Percentiles rank a stretch among this genome's conserved stretches.
These are phyloP conservation scores for Euphrasia confusa DNA, from an alignment of 257 asterid genomes.

Conservation along the genomic window DNA sequence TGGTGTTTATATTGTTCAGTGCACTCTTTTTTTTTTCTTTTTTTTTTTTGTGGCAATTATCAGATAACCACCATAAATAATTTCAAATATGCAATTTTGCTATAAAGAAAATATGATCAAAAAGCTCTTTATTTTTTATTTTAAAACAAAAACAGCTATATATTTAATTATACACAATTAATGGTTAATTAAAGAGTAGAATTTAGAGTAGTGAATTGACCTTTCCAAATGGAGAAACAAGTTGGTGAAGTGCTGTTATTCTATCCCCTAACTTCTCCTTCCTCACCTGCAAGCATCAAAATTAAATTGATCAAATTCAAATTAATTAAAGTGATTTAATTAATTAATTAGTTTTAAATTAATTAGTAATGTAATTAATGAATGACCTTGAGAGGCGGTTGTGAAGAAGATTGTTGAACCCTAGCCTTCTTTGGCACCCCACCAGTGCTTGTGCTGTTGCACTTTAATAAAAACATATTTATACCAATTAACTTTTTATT, in stretches of 20 bases:
- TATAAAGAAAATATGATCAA: constrained; percentile 12
- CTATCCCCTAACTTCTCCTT: constrained; percentile 94
- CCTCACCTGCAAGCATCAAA: constrained; percentile 56
- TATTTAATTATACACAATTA: neutral
- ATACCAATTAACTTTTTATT: neutral
- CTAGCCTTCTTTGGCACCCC: constrained; percentile 77
- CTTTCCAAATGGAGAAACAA: constrained; percentile 99
- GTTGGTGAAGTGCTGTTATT: constrained; percentile 90
- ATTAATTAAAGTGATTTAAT: neutral
- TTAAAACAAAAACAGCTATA: neutral
- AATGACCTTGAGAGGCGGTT: constrained; percentile 68
- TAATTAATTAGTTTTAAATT: neutral
- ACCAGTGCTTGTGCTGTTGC: constrained; percentile 57
- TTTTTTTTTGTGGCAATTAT: too few relatives aligned
- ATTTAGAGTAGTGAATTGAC: constrained; percentile 31
- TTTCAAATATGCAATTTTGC: constrained; percentile 11
- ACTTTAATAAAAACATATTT: constrained; percentile 27
- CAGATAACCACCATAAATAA: too few relatives aligned
- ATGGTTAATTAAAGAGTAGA: neutral
- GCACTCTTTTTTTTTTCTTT: too few relatives aligned
- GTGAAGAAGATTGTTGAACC: constrained; percentile 71
- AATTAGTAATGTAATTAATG: neutral
- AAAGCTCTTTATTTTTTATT: constrained; percentile 11
- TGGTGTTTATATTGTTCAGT: too few relatives aligned
- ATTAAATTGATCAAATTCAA: neutral